Conservation (phyloP, 2,329 filamentous ascomycete genomes). For the Penicillium sp. region DNA sequence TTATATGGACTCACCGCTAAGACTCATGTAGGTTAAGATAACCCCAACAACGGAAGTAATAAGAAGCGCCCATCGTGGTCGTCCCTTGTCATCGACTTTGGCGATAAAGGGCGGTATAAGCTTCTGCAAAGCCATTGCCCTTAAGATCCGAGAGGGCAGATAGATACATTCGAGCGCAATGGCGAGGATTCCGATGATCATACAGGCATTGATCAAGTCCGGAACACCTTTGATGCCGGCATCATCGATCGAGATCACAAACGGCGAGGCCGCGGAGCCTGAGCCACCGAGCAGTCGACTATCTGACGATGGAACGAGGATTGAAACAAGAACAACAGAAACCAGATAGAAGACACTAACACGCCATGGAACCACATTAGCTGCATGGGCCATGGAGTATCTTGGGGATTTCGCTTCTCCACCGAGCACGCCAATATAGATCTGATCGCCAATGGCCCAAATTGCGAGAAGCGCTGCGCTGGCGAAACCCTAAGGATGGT, state of each 20-base stretch:
- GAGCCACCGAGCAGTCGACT: constrained; percentile 32
- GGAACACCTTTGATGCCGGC: constrained; percentile 36
- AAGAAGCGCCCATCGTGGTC: constrained; percentile 34
- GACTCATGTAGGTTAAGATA: constrained; percentile 37
- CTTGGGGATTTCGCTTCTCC: constrained; percentile 44
- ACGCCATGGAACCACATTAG: constrained; percentile 18
- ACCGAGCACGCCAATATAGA: constrained; percentile 41
- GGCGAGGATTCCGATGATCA: constrained; percentile 38
- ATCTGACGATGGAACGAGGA: constrained; percentile 30
- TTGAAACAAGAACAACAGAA: constrained; percentile 10
- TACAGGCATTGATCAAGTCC: constrained; percentile 38
- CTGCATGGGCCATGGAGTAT: constrained; percentile 40
- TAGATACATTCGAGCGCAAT: constrained; percentile 41
- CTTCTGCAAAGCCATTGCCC: constrained; percentile 35
- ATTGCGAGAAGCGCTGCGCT: constrained; percentile 37
- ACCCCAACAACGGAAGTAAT: constrained; percentile 33
- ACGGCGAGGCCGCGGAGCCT: constrained; percentile 36
- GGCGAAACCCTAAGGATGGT: constrained; percentile 32
- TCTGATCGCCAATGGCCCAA: constrained; percentile 38
- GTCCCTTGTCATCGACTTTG: constrained; percentile 34
- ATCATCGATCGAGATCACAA: constrained; percentile 37
- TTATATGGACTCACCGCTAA: constrained; percentile 27
- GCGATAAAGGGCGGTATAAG: constrained; percentile 35
- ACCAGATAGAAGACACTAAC: constrained; percentile 23
- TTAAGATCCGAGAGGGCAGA: constrained; percentile 37